A percentile compares a stretch with the other conserved stretches of the same genome.
Conservation (phyloP, 495 filamentous ascomycete species). For the Talaromyces thailandensis region DNA sequence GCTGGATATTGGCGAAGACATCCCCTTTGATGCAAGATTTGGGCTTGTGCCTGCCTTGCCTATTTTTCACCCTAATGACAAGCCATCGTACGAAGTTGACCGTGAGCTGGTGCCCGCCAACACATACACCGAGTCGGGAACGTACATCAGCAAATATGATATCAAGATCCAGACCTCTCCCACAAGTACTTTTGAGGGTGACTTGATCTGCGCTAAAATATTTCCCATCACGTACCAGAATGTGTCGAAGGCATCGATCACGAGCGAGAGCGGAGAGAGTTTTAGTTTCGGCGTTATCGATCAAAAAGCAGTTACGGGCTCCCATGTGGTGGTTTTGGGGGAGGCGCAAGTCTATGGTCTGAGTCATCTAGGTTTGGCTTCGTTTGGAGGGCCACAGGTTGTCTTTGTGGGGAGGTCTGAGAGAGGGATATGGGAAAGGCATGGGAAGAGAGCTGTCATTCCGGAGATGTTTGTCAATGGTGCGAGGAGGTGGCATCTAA, state of each 20-base stretch:
- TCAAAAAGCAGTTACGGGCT: not conserved
- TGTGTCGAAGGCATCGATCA: not conserved
- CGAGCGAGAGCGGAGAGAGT: not conserved
- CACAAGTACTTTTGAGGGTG: not conserved
- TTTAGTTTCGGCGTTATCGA: not conserved
- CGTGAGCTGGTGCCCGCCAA: not conserved
- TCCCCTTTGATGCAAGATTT: not conserved
- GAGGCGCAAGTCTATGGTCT: conserved; percentile 2
- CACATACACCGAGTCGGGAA: not conserved
- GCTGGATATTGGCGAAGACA: conserved; percentile 4
- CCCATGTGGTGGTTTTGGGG: conserved; percentile 1
- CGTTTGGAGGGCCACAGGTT: not conserved
- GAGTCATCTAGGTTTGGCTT: not conserved
- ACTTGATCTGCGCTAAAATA: conserved; percentile 3
- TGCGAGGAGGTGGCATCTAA: conserved; percentile 4
- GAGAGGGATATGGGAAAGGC: conserved; percentile 1
- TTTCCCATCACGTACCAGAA: not conserved
- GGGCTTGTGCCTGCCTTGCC: conserved; percentile 2
- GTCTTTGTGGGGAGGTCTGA: conserved; percentile 2
- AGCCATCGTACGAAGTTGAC: not conserved
- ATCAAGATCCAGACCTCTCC: conserved; percentile 5
- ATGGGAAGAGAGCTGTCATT: not conserved
- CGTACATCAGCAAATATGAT: not conserved
- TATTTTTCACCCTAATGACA: conserved; percentile 2
- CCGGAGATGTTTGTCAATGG: not conserved